Percentiles rank a stretch among this genome's conserved stretches.
These are phyloP conservation scores for Yarrowia sp. DNA, from an alignment of 805 yeast species.

Conservation along the genomic window DNA sequence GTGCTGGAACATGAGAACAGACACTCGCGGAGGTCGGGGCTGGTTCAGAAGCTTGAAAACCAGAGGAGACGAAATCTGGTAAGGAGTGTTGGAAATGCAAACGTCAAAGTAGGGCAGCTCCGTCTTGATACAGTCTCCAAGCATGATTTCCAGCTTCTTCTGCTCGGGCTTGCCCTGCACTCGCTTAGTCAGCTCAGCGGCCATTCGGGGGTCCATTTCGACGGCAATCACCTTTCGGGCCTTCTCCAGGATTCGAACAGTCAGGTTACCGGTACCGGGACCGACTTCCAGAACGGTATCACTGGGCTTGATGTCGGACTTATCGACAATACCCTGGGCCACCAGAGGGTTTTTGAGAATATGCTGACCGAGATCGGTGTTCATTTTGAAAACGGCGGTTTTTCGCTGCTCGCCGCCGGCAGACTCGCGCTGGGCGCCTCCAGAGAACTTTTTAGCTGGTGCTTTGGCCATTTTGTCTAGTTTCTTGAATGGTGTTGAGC, in stretches of 20 bases:
- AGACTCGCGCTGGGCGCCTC: constrained; percentile 36
- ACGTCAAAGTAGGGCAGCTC: constrained; percentile 94
- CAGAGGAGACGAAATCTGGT: constrained; percentile 95
- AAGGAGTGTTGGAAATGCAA: constrained; percentile 96
- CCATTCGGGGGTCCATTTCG: constrained; percentile 99
- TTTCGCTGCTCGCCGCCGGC: constrained; percentile 42
- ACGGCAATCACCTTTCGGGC: constrained; percentile 95
- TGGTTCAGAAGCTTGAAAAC: constrained; percentile 90
- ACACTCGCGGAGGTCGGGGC: constrained; percentile 93
- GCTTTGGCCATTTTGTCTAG: constrained; percentile 32
- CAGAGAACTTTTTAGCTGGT: constrained; percentile 38
- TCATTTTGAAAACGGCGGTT: constrained; percentile 84
- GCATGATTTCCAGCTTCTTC: constrained; percentile 85
- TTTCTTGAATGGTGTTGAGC: constrained; percentile 2
- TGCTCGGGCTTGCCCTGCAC: constrained; percentile 96
- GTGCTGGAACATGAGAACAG: constrained; percentile 96
- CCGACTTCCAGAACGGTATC: constrained; percentile 96
- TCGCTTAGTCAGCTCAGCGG: constrained; percentile 96
- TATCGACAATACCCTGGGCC: constrained; percentile 98
- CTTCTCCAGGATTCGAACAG: constrained; percentile 88
- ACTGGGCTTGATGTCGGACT: constrained; percentile 89
- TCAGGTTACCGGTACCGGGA: constrained; percentile 98
- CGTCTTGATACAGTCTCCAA: constrained; percentile 96
- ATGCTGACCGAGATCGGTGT: constrained; percentile 96
- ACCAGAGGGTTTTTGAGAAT: constrained; percentile 93